Evolutionary conservation across 805 yeast species (phyloP), one percentile per base, ranked within the genome.

Genomic region (Kluyveromyces nonfermentans): DNA sequence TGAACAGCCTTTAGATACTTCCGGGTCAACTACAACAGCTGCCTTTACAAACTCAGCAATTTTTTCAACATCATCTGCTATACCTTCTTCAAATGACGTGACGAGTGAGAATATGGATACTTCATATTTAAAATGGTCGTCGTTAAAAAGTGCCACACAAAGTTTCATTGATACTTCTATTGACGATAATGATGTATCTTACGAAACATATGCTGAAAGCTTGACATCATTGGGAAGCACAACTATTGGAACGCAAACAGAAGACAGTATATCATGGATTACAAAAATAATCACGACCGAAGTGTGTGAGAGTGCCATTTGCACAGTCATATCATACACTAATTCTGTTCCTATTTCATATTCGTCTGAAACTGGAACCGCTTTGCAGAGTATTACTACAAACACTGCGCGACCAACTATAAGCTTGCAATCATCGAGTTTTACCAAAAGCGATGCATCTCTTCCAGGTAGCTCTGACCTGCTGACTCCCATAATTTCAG

Each of bases 101-200:
- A 48, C 51, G 9, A 22, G 40, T 10, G 28, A 32, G 3, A 45
- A 44, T 19, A 18, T 19, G 9, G 37, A 36, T 9, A 45, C 47
- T 3, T 41, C 36, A n/a, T 55, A 49, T 50, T 55, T 59, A 21
- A 56, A 60, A 30, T 43, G 48, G 48, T 46, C 33, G 7, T 12
- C 18, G 7, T 12, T 3, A 15, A 20, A 25, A 25, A 25, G 30
- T 25, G 30, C 30, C 7, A 25, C 30, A 10, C 14, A 25, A 25
- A 25, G 7, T 14, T 25, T 14, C 30, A 3, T 25, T 6, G 30
- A 14, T 4, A 25, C 30, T 25, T 25, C 30, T 25, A 25, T n/a
- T n/a, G n/a, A n/a, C n/a, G n/a, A n/a, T n/a, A n/a, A n/a, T n/a
- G n/a, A n/a, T n/a, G n/a, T n/a, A n/a, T n/a, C n/a, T n/a, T n/a